These are phyloP conservation scores for Ophiosphaerella herpotricha DNA, from an alignment of 2,329 filamentous ascomycete species.

Conservation along the genomic window DNA sequence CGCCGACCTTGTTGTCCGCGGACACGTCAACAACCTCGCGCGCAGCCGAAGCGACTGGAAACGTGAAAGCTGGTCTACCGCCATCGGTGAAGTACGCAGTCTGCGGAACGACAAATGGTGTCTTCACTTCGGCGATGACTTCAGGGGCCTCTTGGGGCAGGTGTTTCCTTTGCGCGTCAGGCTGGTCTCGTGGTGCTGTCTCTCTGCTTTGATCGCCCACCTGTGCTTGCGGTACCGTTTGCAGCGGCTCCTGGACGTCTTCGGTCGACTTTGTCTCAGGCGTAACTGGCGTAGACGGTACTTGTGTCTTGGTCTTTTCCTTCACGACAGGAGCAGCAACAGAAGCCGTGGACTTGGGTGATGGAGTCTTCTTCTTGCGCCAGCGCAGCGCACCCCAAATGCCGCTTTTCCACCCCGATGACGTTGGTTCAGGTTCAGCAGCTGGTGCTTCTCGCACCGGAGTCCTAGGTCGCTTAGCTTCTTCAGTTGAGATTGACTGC, in stretches of 20 bases:
- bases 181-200: neutral
- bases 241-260: neutral
- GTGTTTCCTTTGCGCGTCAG: neutral
- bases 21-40: neutral
- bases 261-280: neutral
- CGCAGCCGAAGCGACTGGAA: neutral
- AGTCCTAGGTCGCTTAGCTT: neutral
- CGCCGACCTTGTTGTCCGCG: no score
- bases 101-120: constrained; percentile 6
- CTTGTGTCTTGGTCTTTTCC: constrained; percentile 7
- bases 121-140: neutral
- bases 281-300: constrained; percentile 1
- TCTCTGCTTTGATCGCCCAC: neutral
- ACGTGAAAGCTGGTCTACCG: constrained; percentile 10
- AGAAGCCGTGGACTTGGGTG: constrained; percentile 11
- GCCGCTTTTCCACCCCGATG: constrained; percentile 30
- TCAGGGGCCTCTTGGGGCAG: neutral
- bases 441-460: neutral
- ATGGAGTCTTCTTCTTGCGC: constrained; percentile 34
- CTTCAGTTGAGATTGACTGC: neutral
- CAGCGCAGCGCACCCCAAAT: constrained; percentile 39
- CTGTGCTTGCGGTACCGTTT: no score
- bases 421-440: constrained; percentile 8
- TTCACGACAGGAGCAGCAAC: neutral
- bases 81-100: constrained; percentile 13